Base-by-base conservation (phyloP, 2,329 filamentous ascomycete species). In the Colletotrichum graminicola region DNA sequence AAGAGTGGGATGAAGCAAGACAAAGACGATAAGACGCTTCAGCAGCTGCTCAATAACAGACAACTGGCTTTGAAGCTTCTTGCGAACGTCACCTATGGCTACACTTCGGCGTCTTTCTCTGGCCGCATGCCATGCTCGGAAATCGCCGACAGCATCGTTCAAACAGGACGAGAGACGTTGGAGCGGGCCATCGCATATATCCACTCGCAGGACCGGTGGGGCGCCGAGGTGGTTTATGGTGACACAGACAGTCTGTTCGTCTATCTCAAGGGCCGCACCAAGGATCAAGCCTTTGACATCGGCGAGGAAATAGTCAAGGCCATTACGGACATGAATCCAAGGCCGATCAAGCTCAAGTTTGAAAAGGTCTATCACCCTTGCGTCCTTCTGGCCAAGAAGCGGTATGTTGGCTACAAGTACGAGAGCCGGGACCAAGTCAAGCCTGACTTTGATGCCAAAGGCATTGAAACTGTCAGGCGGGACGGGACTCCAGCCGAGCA, bases 361-460 rank as follows among this genome's bases (percentile, higher is more conserved):
- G 96, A 99, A 79, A 99, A 99, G 76, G 95, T 99, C 1, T 99
- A 99, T 80, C 93, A 97, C 74, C 96, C 97, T 0, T 98, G 95
- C 78, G 91, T 98, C 0, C 87, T 99, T 5, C 87, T 99, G 0
- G 94, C 97, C 23, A 99, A 99, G 84, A 99, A 99, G 79, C 92
- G 96, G 66, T 99, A 99, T 76, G 97, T 98, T 5, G 97, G 97
- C 7, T 98, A 97, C 86, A 98, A 97, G 79, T 99, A 97, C 82
- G 96, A 99, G 78, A 89, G 86, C 75, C 89, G 88, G 47, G 85
- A 88, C 21, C 96, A 99, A 78, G 84, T 80, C 11, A 90, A 91
- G 74, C 95, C 96, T 0, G 93, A 97, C 1, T 98, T 98, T 75
- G 97, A 99, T 79, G 97, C 96, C 68, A 99, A 99, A 81, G 96